Evolutionary conservation across 768 basidiomycete genomes (phyloP), one percentile per base, ranked within the genome.

Genomic region (Naganishia kalamii): DNA sequence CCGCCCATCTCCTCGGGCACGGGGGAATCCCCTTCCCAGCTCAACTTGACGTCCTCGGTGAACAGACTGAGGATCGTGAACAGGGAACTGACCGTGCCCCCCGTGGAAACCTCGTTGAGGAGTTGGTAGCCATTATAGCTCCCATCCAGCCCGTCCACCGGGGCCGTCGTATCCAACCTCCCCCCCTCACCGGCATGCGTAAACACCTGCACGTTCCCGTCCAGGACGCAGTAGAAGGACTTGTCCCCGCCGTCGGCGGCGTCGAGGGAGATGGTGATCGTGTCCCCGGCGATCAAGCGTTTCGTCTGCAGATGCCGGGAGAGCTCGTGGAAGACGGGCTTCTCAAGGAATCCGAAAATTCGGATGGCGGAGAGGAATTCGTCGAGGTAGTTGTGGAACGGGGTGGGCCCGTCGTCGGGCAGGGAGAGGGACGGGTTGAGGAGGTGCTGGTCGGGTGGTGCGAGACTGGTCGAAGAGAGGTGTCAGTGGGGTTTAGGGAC

Each of bases 311-410:
- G 80, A 79, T 99, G 92, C 60, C 96, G 84, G 0, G 92, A 92
- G 51, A 99, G 85, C 80, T 99, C 96, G 72, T 98, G 94, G 75
- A 99, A 99, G 69, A 93, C 96, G 0, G 93, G 93, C 79, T 96
- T 97, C 80, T 99, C 96, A 67, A 92, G 83, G 75, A 98, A 98
- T 21, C 96, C 96, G 72, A 99, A 99, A 11, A 99, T 90, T 50
- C 93, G 85, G 63, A 99, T 90, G 12, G 96, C 96, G 70, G 93
- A 88, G 62, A 98, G 79, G 75, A 99, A 98, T 73, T 99, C 96
- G 75, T 98, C 94, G 29, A 98, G 83, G 71, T 98, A 98, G 72
- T 94, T 93, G 76, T 94, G 92, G 75, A 97, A 92, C 0, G 88
- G 83, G 13, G 88, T 84, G 7, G 74, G 70, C 15, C 86, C 81